phyloP scores from a whole-genome alignment of 192 early-diverging fungal genomes.

The Backusella mclennaniae region DNA sequence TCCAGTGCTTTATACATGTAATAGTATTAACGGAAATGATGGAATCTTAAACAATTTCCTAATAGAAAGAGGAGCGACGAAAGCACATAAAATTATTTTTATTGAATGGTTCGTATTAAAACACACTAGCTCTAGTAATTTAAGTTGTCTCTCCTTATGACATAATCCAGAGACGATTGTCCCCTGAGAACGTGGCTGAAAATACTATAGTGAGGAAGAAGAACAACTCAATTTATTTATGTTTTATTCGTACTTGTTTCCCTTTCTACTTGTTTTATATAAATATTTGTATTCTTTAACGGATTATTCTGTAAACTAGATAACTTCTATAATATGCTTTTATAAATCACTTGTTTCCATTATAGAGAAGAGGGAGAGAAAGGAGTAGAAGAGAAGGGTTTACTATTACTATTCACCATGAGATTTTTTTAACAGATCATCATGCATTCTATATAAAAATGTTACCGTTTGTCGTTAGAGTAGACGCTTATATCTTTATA shows the following conservation, averaged over 20 bases:
- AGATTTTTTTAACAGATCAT: too few relatives aligned
- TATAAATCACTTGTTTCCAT: too few relatives aligned
- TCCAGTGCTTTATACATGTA: not conserved
- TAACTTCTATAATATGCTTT: too few relatives aligned
- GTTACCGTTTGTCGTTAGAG: too few relatives aligned
- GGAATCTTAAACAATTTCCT: not conserved
- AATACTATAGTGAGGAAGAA: not conserved
- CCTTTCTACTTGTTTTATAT: not conserved
- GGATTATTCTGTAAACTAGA: not conserved
- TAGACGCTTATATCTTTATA: too few relatives aligned
- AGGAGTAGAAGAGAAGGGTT: too few relatives aligned
- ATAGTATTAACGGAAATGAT: not conserved
- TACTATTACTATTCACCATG: too few relatives aligned
- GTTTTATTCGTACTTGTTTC: not conserved
- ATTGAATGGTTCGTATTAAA: slow-evolving; percentile 1
- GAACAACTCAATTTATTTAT: not conserved
- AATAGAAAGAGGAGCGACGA: not conserved
- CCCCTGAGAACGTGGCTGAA: not conserved
- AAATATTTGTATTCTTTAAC: not conserved
- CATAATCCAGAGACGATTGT: not conserved
- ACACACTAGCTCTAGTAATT: not conserved
- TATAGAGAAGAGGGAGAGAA: too few relatives aligned
- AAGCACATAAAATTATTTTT: not conserved
- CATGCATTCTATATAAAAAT: too few relatives aligned
- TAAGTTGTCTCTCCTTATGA: not conserved